phyloP scores from a whole-genome alignment of 208 protist species.

The Acanthamoeba pearcei region DNA sequence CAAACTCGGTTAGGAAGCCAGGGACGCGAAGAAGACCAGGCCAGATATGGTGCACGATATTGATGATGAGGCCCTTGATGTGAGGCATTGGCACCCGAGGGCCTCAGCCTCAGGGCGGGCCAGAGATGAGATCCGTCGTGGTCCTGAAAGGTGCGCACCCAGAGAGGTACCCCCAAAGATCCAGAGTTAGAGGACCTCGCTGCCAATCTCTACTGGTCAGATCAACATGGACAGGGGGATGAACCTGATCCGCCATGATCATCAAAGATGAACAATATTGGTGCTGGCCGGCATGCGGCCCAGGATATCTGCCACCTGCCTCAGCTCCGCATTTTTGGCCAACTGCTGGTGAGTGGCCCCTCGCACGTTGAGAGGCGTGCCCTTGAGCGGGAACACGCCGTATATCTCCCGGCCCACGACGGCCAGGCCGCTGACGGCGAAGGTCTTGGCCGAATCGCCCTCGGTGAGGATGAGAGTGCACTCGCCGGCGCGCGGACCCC shows the following conservation, averaged over 20 bases:
- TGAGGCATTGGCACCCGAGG: too few species aligned
- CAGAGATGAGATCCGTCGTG: conserved; percentile 98
- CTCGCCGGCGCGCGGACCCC: conserved; percentile 94
- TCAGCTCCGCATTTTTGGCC: conserved; percentile 97
- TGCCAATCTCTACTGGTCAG: too few species aligned
- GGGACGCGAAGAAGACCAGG: conserved; percentile 95
- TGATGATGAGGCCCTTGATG: conserved; percentile 99
- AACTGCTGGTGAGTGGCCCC: conserved; percentile 96
- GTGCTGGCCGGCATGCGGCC: too few species aligned
- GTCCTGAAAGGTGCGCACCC: conserved; percentile 93
- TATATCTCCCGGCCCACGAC: conserved; percentile 99
- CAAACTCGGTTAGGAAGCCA: conserved; percentile 99
- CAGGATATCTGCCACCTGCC: conserved; percentile 88
- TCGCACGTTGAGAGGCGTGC: conserved; percentile 99
- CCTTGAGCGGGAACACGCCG: conserved; percentile 99
- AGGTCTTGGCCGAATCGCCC: conserved; percentile 96
- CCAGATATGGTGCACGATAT: conserved; percentile 99
- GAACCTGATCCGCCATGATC: conserved; percentile 99
- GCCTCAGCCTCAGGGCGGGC: too few species aligned
- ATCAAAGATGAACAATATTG: too few species aligned
- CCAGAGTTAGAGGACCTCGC: too few species aligned
- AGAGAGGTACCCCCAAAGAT: too few species aligned
- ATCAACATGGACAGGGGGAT: background rate
- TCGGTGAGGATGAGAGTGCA: conserved; percentile 99
- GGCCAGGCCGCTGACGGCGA: conserved; percentile 96